Base-by-base conservation (phyloP, 2,329 filamentous ascomycete species). In the Gaeumannomyces tritici region DNA sequence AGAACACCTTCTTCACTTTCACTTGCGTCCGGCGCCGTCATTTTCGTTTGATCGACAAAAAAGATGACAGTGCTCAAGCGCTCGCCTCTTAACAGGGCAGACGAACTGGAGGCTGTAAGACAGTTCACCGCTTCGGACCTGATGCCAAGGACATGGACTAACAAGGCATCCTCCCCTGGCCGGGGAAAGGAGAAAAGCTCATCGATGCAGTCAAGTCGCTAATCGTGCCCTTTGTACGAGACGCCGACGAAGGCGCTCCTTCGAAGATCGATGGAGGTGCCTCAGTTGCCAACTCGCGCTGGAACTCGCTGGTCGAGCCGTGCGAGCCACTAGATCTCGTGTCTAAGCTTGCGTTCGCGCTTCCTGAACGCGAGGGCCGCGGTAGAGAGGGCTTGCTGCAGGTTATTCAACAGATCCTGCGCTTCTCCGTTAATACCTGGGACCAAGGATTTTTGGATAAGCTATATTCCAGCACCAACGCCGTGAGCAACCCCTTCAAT, bases 391-490 rank as follows among this genome's bases (percentile, higher is more conserved):
- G 93, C 0, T 77, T 97, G 35, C 77, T 96, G 31, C 80, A 85
- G 42, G 84, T 85, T 3, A 82, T 96, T 57, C 78, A 86, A 67
- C 83, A 86, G 64, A 80, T 97, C 26, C 80, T 98, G 55, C 81
- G 84, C 66, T 92, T 96, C 74, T 95, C 89, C 70, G 93, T 98
- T 71, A 99, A 99, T 76, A 97, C 93, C n/a, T 98, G 93, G 90
- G 90, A 96, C 70, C 93, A 96, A 75, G 93, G 93, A 13, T 99
- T 98, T 75, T 77, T 98, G 70, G 93, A 97, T 76, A 98, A 99
- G 77, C 80, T 98, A 24, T 98, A 97, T 74, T 86, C 89, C n/a
- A 89, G 88, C 66, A 96, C 91, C 54, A 95, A 95, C 71, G 89
- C 93, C 55, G 87, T 89, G 71, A 64, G 83, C 75, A 35, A 13